These are phyloP conservation scores for Tylopilus felleus DNA, from an alignment of 768 basidiomycete species.

Conservation along the genomic window DNA sequence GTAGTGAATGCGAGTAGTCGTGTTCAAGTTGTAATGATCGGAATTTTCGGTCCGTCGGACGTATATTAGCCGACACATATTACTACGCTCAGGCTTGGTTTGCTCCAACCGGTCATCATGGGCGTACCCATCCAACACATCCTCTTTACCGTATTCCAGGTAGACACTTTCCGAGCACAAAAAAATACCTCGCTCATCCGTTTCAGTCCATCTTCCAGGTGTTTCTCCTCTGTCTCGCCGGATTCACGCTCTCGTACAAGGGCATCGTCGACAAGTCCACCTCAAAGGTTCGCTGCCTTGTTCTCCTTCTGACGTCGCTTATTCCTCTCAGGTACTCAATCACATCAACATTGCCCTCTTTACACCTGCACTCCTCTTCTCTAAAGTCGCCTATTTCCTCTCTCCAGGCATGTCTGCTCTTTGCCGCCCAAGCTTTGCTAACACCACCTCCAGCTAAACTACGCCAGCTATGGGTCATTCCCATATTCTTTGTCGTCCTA, in stretches of 20 bases:
- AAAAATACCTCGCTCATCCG: background rate
- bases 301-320: background rate
- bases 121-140: conserved; percentile 11
- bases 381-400: conserved; percentile 92
- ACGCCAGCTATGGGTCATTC: conserved; percentile 79
- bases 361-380: conserved; percentile 84
- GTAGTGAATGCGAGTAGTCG: too few species aligned
- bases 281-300: conserved; percentile 59
- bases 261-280: conserved; percentile 87
- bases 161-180: background rate
- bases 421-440: background rate
- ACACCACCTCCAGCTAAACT: conserved; percentile 54
- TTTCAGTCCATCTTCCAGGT: conserved; percentile 84
- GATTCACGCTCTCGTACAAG: conserved; percentile 72
- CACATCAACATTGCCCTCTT: conserved; percentile 86
- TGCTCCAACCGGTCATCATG: background rate
- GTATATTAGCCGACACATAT: too few species aligned
- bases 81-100: too few species aligned
- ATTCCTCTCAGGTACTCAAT: conserved; percentile 59
- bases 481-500: conserved; percentile 79
- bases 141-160: conserved; percentile 32
- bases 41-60: too few species aligned
- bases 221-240: conserved; percentile 79
- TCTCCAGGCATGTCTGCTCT: conserved; percentile 55
- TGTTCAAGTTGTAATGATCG: too few species aligned